Base-by-base conservation (phyloP, 164 flowering plant genomes). In the Pachysandra terminalis region DNA sequence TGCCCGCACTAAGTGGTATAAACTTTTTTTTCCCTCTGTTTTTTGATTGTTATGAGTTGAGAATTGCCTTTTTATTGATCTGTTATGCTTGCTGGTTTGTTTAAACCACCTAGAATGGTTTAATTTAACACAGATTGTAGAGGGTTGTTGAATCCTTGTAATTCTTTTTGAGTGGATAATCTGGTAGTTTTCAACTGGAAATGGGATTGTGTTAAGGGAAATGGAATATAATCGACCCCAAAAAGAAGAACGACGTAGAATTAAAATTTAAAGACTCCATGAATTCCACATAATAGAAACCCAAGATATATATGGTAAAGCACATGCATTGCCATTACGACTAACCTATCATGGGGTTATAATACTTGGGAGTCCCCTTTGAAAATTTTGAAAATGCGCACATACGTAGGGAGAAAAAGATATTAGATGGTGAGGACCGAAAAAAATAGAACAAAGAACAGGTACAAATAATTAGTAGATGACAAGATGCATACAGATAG, bases 1-100 rank as follows among this genome's bases (percentile, higher is more conserved):
- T 35, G 86, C 96, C 22, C 93, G 96, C n/a, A 83, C 93, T 21
- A 93, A 93, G 80, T 93, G 98, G 98, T 93, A 90, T 62, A n/a
- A 49, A 64, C 60, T 1, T 65, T 67, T 67, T 77, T 71, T n/a
- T 72, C 71, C 41, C 28, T 55, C 13, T 71, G 23, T 56, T 19
- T 23, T 56, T 63, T 7, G 49, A 56, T 53, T 59, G 0, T 59
- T 66, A 3, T 24, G 37, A 19, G 32, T 49, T n/a, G 61, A 41
- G 61, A 5, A 5, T 13, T 27, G 15, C 14, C 62, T 25, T 19
- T 52, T 67, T 45, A 23, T 71, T n/a, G 37, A 15, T 71, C 27
- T 24, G 25, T 63, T n/a, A n/a, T 58, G 28, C 63, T n/a, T 61
- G 58, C 27, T 64, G 23, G 56, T 27, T 25, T 16, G 3, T 49